Evolutionary conservation across 352 stramenopile species (phyloP).

Genomic region (Thalassiosira hispida): DNA sequence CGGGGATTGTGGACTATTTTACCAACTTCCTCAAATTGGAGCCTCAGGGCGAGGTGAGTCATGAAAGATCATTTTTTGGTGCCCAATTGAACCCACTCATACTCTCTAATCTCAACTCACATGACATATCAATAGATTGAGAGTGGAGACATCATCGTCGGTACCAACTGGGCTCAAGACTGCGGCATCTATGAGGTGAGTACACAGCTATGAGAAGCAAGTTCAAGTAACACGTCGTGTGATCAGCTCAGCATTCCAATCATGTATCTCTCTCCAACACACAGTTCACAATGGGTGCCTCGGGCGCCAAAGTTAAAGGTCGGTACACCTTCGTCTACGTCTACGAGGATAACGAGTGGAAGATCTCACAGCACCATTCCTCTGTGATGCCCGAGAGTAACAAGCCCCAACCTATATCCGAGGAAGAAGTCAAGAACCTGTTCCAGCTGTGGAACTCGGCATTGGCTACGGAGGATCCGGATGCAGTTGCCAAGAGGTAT

Average conservation of each 20-base stretch:
- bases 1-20: slow-evolving; percentile 44
- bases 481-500: slow-evolving; percentile 59
- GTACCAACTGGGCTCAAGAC: slow-evolving; percentile 39
- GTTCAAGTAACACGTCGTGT: too few species aligned
- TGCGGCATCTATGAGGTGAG: slow-evolving; percentile 66
- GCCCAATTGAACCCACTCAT: not conserved
- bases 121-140: slow-evolving; percentile 19
- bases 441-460: slow-evolving; percentile 59
- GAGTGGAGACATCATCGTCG: slow-evolving; percentile 22
- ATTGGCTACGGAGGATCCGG: slow-evolving; percentile 31
- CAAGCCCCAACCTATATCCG: slow-evolving; percentile 36
- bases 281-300: slow-evolving; percentile 43
- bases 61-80: not conserved
- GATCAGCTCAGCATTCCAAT: too few species aligned
- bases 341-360: slow-evolving; percentile 71
- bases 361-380: slow-evolving; percentile 75
- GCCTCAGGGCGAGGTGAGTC: slow-evolving; percentile 22
- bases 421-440: slow-evolving; percentile 51
- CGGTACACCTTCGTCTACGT: slow-evolving; percentile 75
- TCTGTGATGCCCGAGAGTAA: slow-evolving; percentile 49
- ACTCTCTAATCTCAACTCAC: not conserved
- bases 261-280: not conserved
- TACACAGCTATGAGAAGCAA: too few species aligned
- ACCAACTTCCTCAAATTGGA: slow-evolving; percentile 39
- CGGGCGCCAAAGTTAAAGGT: slow-evolving; percentile 50